Conservation (phyloP, 257 asterid species). For the Solanum gracilifrons region DNA sequence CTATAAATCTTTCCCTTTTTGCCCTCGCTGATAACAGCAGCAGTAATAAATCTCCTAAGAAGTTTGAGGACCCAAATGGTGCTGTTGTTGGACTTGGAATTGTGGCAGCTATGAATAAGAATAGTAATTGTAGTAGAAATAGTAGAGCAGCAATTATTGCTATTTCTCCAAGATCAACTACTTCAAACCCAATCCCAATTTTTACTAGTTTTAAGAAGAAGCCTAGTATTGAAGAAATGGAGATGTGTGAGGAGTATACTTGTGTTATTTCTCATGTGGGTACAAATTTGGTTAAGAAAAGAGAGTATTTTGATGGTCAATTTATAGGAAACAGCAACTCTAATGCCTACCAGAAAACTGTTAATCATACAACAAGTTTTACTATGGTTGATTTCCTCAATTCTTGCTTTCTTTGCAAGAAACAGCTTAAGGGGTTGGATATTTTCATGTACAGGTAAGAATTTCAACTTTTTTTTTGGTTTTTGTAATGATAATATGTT, state of each 20-base stretch:
- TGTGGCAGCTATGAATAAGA: slow-evolving; percentile 45
- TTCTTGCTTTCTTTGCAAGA: slow-evolving; percentile 69
- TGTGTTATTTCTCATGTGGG: slow-evolving; percentile 71
- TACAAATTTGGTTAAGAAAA: slow-evolving; percentile 38
- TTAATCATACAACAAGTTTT: slow-evolving; percentile 2
- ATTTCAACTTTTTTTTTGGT: background rate
- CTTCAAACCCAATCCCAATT: slow-evolving; percentile 32
- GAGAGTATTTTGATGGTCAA: slow-evolving; percentile 51
- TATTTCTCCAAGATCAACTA: slow-evolving; percentile 44
- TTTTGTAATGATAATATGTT: background rate
- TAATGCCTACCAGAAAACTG: background rate
- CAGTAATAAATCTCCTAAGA: slow-evolving; percentile 29
- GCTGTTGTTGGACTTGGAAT: slow-evolving; percentile 70
- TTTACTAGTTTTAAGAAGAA: background rate
- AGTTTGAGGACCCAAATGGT: slow-evolving; percentile 51
- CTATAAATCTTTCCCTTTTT: slow-evolving; percentile 50
- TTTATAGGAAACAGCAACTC: slow-evolving; percentile 13
- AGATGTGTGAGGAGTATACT: slow-evolving; percentile 66
- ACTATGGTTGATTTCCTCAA: slow-evolving; percentile 37
- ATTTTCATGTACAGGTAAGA: slow-evolving; percentile 82
- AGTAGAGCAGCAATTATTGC: slow-evolving; percentile 29
- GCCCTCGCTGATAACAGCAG: slow-evolving; percentile 15
- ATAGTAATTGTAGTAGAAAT: slow-evolving; percentile 7
- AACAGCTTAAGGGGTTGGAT: slow-evolving; percentile 80
- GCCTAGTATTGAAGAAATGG: slow-evolving; percentile 37